Evolutionary conservation across 108 stramenopile species (phyloP).

Genomic region (Nitzschia palea): DNA sequence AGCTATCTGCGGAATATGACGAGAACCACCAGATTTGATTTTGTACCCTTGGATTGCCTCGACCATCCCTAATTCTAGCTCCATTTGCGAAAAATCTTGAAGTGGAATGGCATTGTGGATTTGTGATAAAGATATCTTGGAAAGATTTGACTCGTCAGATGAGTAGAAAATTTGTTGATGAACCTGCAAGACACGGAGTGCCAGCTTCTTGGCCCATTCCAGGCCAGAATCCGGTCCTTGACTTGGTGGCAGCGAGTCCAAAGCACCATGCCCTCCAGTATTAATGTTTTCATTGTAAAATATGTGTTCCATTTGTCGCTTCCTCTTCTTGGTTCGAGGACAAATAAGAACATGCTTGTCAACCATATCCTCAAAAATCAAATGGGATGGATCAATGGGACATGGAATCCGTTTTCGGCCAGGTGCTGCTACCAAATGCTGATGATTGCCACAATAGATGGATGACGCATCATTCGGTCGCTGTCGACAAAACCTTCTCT

Average conservation of each 20-base stretch:
- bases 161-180: constrained; percentile 49
- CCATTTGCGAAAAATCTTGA: constrained; percentile 52
- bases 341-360: constrained; percentile 67
- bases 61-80: constrained; percentile 44
- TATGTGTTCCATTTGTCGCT: constrained; percentile 31
- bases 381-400: constrained; percentile 83
- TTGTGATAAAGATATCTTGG: constrained; percentile 36
- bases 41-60: constrained; percentile 38
- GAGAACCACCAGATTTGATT: constrained; percentile 68
- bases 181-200: constrained; percentile 51
- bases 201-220: constrained; percentile 52
- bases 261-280: constrained; percentile 62
- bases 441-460: constrained; percentile 53
- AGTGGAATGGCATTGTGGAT: constrained; percentile 57
- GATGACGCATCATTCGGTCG: constrained; percentile 23
- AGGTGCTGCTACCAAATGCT: constrained; percentile 23
- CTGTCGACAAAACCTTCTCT: constrained; percentile 65
- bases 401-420: constrained; percentile 77
- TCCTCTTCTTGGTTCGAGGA: constrained; percentile 52
- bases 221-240: not conserved
- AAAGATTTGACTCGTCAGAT: not conserved
- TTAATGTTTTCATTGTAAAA: constrained; percentile 66
- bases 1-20: constrained; percentile 72
- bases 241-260: not conserved
- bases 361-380: constrained; percentile 61